These are phyloP conservation scores for Neurospora sp. DNA, from an alignment of 495 filamentous ascomycete genomes.

Conservation along the genomic window DNA sequence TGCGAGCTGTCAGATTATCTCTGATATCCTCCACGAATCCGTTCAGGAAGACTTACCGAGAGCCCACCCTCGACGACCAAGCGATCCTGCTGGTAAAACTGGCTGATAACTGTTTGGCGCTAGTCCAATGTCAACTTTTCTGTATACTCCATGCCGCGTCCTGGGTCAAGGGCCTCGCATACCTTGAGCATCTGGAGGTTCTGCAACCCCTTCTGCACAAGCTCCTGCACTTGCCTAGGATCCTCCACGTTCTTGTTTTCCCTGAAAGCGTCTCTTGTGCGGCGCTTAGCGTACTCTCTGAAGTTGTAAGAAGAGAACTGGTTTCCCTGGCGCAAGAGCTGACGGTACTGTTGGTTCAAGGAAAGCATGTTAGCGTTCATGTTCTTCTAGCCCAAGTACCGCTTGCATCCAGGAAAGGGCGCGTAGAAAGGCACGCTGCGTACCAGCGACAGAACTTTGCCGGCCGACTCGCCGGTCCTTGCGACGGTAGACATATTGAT, in stretches of 20 bases:
- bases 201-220: slow-evolving; percentile 80
- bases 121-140: slow-evolving; percentile 25
- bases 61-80: slow-evolving; percentile 87
- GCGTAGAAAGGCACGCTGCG: slow-evolving; percentile 14
- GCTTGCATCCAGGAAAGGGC: background rate
- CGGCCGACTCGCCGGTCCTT: slow-evolving; percentile 50
- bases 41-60: slow-evolving; percentile 26
- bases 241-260: slow-evolving; percentile 65
- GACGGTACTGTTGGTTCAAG: slow-evolving; percentile 60
- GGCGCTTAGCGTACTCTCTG: slow-evolving; percentile 85
- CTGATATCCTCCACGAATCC: background rate
- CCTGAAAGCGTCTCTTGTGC: slow-evolving; percentile 80
- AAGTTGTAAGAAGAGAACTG: slow-evolving; percentile 95
- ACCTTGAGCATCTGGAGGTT: slow-evolving; percentile 91
- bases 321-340: slow-evolving; percentile 72
- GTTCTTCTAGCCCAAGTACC: background rate
- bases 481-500: slow-evolving; percentile 37
- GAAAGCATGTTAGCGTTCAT: background rate
- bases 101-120: slow-evolving; percentile 90
- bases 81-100: slow-evolving; percentile 86
- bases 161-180: slow-evolving; percentile 15
- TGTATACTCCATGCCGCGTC: background rate
- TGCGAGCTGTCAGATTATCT: slow-evolving; percentile 20
- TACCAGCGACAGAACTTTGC: slow-evolving; percentile 65
- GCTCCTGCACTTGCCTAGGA: slow-evolving; percentile 64